Base-by-base conservation (phyloP, 768 basidiomycete species). In the Thelephora ganbajun region DNA sequence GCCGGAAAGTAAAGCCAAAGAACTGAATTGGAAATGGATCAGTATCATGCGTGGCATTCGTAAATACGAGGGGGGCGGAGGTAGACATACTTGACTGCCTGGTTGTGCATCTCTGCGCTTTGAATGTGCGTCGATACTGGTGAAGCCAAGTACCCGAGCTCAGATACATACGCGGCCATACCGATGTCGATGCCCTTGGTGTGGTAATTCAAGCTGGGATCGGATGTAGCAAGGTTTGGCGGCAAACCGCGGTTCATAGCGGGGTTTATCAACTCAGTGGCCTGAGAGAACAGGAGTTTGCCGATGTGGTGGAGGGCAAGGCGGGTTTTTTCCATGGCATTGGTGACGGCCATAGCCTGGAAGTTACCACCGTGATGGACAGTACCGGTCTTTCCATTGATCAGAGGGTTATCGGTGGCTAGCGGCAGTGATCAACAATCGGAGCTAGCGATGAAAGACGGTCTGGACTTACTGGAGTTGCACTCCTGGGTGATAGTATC, bases 71-170 rank as follows among this genome's bases (percentile, higher is more conserved):
- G n/a, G n/a, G n/a, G n/a, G n/a, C n/a, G n/a, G n/a, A n/a, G 23
- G 33, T 35, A 2, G 11, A 4, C 83, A 51, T 53, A 87, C 84
- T 92, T 92, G 62, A 92, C 76, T 39, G 89, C 83, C 62, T 92
- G 89, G 55, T 92, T 92, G 59, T 89, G 85, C 83, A 90, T 87
- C 65, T 92, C 88, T 1, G 88, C 88, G 1, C 81, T 83, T 56
- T 91, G 86, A 44, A 88, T 77, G 54, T 84, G 81, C 0, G 85
- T 86, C 2, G 82, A 83, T 11, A 91, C 87, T 0, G 89, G 87
- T 65, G 77, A 85, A 16, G 83, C 88, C 20, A 90, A 72, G 57
- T 74, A 80, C 23, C 87, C 88, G 30, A 92, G 74, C 62, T 92
- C 89, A 42, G 80, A 70, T 2, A 80, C 74, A 59, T 92, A 91